phyloP scores from a whole-genome alignment of 2,329 filamentous ascomycete species.

The Exophiala sideris region DNA sequence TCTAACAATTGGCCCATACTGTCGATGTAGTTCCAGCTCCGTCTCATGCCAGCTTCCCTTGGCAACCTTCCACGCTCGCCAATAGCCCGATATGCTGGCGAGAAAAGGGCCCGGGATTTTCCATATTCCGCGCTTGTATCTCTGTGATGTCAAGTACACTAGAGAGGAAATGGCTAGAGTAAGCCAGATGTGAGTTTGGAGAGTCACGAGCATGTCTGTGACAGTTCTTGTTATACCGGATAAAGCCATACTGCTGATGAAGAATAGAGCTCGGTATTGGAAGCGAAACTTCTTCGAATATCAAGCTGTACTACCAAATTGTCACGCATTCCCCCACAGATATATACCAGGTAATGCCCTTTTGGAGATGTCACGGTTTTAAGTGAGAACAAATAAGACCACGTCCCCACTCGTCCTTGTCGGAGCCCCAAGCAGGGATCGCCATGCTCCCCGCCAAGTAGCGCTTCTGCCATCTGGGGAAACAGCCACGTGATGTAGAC shows the following conservation, averaged over 20 bases:
- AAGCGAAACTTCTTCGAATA: too few relatives aligned
- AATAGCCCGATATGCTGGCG: constrained; percentile 13
- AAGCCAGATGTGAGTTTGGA: background rate
- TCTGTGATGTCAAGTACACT: background rate
- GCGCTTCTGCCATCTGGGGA: too few relatives aligned
- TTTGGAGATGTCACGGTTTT: too few relatives aligned
- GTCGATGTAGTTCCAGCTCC: constrained; percentile 18
- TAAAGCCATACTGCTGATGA: background rate
- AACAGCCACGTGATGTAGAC: too few relatives aligned
- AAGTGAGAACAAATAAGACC: too few relatives aligned
- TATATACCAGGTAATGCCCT: too few relatives aligned
- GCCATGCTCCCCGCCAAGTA: too few relatives aligned
- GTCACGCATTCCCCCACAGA: too few relatives aligned
- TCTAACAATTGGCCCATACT: constrained; percentile 16
- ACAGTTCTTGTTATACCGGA: background rate
- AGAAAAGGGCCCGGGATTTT: constrained; percentile 19
- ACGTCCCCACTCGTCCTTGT: too few relatives aligned
- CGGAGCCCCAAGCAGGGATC: too few relatives aligned
- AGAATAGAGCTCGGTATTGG: too few relatives aligned
- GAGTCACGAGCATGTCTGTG: background rate
- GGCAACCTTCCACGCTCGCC: constrained; percentile 2
- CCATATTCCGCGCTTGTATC: background rate
- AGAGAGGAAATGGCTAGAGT: background rate
- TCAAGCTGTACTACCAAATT: too few relatives aligned
- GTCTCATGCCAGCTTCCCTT: constrained; percentile 20